Conservation (phyloP, 768 basidiomycete genomes). For the Hypholoma sublateritium region DNA sequence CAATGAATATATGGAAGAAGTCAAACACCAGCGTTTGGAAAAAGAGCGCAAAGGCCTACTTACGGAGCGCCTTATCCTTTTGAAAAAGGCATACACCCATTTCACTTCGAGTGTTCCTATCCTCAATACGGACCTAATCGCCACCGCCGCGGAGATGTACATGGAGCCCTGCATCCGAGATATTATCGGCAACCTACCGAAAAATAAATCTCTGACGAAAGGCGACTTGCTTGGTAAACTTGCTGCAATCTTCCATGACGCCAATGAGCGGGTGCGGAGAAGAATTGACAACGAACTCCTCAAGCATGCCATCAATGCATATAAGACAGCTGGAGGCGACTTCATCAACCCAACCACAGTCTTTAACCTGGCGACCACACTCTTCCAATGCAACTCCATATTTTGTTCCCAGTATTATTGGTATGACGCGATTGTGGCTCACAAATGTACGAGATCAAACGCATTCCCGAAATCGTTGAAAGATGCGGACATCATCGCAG, state of each 20-base stretch:
- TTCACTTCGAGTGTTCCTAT: neutral
- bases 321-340: neutral
- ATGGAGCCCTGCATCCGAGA: neutral
- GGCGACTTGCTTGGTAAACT: neutral
- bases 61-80: neutral
- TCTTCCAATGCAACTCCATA: neutral
- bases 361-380: slow-evolving; percentile 1
- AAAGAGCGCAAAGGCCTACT: neutral
- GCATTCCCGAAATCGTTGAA: neutral
- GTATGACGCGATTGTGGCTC: neutral
- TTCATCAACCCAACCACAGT: neutral
- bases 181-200: neutral
- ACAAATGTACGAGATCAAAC: neutral
- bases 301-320: neutral
- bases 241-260: neutral
- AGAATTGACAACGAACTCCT: neutral
- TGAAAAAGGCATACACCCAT: neutral
- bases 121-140: neutral
- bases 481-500: neutral
- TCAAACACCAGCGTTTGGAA: neutral
- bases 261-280: neutral
- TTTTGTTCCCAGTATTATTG: neutral
- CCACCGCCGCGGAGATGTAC: neutral
- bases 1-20: neutral
- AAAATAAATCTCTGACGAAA: neutral